phyloP scores from a whole-genome alignment of 345 rosid species.

The Gossypium longicalyx region DNA sequence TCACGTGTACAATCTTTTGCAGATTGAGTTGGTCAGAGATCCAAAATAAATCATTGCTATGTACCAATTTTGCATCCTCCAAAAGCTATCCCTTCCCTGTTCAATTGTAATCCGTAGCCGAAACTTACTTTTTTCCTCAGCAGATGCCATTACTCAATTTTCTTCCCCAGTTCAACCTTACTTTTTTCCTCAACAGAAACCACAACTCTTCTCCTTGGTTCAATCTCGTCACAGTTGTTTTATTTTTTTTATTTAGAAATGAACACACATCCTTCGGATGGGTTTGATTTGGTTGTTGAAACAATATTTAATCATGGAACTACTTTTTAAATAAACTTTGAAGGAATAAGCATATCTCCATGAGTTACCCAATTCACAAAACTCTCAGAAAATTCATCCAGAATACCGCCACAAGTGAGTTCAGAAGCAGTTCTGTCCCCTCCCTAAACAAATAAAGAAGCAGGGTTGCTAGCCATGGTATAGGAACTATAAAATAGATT shows the following conservation, averaged over 20 bases:
- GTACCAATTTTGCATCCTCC: conserved; percentile 3
- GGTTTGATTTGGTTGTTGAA: conserved; percentile 22
- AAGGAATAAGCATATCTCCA: conserved; percentile 41
- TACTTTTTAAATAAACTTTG: conserved; percentile 12
- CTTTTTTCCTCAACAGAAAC: background rate
- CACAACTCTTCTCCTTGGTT: background rate
- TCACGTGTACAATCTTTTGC: background rate
- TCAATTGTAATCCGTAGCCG: background rate
- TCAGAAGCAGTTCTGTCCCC: conserved; percentile 27
- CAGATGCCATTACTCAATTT: conserved; percentile 8
- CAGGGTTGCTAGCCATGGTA: background rate
- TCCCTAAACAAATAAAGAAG: conserved; percentile 32
- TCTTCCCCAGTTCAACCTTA: background rate
- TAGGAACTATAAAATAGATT: background rate
- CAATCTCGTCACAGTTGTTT: background rate
- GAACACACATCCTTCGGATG: conserved; percentile 57
- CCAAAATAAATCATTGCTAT: conserved; percentile 20
- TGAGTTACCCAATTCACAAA: conserved; percentile 65
- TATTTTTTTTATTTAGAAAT: background rate
- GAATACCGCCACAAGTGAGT: conserved; percentile 8
- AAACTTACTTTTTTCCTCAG: background rate
- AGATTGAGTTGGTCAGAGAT: background rate
- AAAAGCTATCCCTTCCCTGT: background rate
- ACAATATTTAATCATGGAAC: conserved; percentile 1
- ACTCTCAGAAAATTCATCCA: conserved; percentile 38